phyloP scores from a whole-genome alignment of 148 eudicot species.

The Vaccinium myrtillus region DNA sequence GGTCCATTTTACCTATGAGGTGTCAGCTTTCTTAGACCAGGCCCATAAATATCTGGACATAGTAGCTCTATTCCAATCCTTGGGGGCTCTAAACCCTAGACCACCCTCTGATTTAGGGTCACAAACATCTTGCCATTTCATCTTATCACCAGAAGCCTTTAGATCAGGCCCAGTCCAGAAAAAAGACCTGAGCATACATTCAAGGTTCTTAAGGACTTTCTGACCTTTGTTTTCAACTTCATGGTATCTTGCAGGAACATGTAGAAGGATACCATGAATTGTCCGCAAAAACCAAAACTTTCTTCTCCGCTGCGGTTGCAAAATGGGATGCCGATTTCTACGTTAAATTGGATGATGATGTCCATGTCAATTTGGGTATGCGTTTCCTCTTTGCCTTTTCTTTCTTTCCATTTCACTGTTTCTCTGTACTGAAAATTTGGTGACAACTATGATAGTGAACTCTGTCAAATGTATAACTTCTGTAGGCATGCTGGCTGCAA shows the following conservation, averaged over 20 bases:
- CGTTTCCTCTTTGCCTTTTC: conserved; percentile 1
- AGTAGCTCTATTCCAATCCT: too few relatives aligned
- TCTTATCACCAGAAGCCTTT: too few relatives aligned
- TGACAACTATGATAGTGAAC: neutral
- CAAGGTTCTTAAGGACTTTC: too few relatives aligned
- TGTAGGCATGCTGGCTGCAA: conserved; percentile 75
- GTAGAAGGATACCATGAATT: conserved; percentile 93
- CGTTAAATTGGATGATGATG: conserved; percentile 93
- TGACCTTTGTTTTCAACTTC: neutral
- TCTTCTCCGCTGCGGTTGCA: conserved; percentile 83
- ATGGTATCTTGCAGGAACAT: conserved; percentile 57
- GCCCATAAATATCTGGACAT: too few relatives aligned
- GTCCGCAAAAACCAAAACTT: conserved; percentile 91
- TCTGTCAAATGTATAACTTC: conserved; percentile 1
- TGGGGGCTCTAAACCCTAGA: too few relatives aligned
- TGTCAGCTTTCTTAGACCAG: too few relatives aligned
- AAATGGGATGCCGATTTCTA: conserved; percentile 98
- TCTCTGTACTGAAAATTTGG: neutral
- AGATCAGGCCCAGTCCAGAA: too few relatives aligned
- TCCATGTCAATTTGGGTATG: conserved; percentile 89
- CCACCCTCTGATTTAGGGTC: too few relatives aligned
- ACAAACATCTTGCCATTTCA: too few relatives aligned
- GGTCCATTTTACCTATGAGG: too few relatives aligned
- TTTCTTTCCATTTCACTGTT: neutral
- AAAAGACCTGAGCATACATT: too few relatives aligned